phyloP scores from a whole-genome alignment of 2,329 filamentous ascomycete species.

The Alternaria dauci region DNA sequence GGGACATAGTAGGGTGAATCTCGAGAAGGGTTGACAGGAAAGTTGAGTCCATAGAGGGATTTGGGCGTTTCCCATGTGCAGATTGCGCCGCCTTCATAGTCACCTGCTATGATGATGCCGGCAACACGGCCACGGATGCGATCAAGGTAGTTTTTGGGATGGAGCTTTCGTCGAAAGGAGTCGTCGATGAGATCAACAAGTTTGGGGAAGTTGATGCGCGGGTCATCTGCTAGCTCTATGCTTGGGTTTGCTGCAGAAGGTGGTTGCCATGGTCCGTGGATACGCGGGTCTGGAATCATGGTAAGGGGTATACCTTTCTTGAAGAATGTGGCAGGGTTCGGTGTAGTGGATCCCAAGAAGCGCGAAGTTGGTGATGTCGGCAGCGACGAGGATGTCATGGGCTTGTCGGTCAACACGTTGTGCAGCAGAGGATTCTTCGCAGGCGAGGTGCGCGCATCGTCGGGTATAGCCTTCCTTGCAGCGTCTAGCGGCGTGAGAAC shows the following conservation, averaged over 20 bases:
- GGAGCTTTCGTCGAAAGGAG: constrained; percentile 85
- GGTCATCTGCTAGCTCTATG: constrained; percentile 75
- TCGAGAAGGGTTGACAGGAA: constrained; percentile 1
- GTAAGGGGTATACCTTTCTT: constrained; percentile 91
- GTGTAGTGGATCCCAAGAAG: constrained; percentile 45
- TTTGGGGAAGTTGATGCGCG: constrained; percentile 81
- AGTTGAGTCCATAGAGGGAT: constrained; percentile 54
- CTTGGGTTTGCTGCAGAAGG: constrained; percentile 66
- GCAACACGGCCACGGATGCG: constrained; percentile 84
- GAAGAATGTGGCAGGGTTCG: constrained; percentile 76
- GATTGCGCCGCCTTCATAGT: constrained; percentile 95
- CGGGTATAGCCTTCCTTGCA: constrained; percentile 60
- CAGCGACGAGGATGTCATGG: constrained; percentile 88
- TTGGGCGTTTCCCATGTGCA: constrained; percentile 89
- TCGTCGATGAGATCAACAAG: constrained; percentile 91
- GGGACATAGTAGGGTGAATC: constrained; percentile 72
- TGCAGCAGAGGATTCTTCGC: constrained; percentile 89
- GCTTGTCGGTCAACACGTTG: constrained; percentile 94
- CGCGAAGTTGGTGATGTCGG: constrained; percentile 61
- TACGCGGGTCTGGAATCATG: constrained; percentile 76
- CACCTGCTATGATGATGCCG: constrained; percentile 91
- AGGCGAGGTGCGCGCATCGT: constrained; percentile 64
- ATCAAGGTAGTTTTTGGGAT: constrained; percentile 81
- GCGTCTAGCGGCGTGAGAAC: constrained; percentile 88
- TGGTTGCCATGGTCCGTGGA: constrained; percentile 70